phyloP scores from a whole-genome alignment of 2,329 filamentous ascomycete genomes.

The Cercospora brassicicola region DNA sequence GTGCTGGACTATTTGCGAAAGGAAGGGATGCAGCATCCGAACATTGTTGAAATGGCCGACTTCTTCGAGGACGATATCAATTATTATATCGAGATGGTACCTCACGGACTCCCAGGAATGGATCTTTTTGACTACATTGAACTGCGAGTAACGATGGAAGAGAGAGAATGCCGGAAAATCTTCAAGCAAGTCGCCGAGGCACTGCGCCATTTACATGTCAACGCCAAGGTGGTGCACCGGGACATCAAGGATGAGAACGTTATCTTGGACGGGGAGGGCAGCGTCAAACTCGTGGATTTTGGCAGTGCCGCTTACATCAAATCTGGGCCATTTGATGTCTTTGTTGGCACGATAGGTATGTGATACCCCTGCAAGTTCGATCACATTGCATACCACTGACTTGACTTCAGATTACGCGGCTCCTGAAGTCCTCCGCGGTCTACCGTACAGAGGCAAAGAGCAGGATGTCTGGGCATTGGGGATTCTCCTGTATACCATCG shows the following conservation, averaged over 20 bases:
- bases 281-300: conserved; percentile 97
- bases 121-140: conserved; percentile 99
- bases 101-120: conserved; percentile 94
- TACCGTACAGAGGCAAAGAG: conserved; percentile 89
- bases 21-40: conserved; percentile 64
- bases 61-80: conserved; percentile 79
- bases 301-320: conserved; percentile 98
- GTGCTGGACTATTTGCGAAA: conserved; percentile 88
- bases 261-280: conserved; percentile 88
- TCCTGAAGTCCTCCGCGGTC: conserved; percentile 92
- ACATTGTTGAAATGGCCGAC: conserved; percentile 68
- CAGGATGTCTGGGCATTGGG: conserved; percentile 98
- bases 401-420: conserved; percentile 79
- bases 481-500: conserved; percentile 95
- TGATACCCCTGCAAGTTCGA: conserved; percentile 14
- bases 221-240: conserved; percentile 87
- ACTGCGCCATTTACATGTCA: conserved; percentile 86
- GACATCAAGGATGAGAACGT: conserved; percentile 99
- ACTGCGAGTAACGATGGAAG: conserved; percentile 92
- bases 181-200: conserved; percentile 91
- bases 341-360: conserved; percentile 96
- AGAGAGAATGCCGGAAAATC: conserved; percentile 88
- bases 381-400: conserved; percentile 4
- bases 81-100: conserved; percentile 98
- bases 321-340: conserved; percentile 96